Conservation (phyloP, 2,329 filamentous ascomycete genomes). For the Penicillium sp. region DNA sequence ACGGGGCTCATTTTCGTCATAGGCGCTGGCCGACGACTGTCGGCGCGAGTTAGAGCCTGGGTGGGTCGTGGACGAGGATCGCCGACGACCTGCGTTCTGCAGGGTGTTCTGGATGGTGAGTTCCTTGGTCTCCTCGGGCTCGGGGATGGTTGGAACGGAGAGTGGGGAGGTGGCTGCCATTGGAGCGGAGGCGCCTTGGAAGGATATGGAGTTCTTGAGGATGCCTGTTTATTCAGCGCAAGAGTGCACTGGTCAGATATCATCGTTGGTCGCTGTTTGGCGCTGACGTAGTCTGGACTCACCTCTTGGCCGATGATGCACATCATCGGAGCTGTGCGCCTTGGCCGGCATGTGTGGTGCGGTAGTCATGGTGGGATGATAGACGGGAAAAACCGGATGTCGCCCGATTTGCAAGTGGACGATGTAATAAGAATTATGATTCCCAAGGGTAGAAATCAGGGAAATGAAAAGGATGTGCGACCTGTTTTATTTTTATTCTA, state of each 20-base stretch:
- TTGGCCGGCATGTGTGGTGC: constrained; percentile 28
- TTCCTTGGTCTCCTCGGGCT: constrained; percentile 68
- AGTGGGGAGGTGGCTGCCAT: constrained; percentile 34
- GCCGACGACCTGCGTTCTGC: constrained; percentile 84
- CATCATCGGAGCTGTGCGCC: constrained; percentile 33
- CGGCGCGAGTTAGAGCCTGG: constrained; percentile 66
- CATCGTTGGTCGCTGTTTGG: neutral
- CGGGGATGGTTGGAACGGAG: constrained; percentile 39
- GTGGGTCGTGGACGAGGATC: constrained; percentile 72
- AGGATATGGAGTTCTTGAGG: constrained; percentile 78
- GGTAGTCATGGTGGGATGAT: constrained; percentile 19
- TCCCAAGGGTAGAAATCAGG: constrained; percentile 1
- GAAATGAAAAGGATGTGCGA: constrained; percentile 5
- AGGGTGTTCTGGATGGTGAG: constrained; percentile 92
- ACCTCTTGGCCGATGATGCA: constrained; percentile 44
- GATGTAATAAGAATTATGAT: constrained; percentile 12
- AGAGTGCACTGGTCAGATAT: neutral
- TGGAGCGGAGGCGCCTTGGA: constrained; percentile 55
- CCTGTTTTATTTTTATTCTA: constrained; percentile 4
- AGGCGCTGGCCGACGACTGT: constrained; percentile 58
- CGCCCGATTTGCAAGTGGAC: constrained; percentile 21
- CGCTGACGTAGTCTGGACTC: constrained; percentile 10
- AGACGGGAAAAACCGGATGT: neutral
- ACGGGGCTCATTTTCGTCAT: constrained; percentile 64
- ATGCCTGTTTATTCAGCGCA: constrained; percentile 62